Base-by-base conservation (phyloP, 2,329 filamentous ascomycete species). In the Cucurbitaria berberidis region DNA sequence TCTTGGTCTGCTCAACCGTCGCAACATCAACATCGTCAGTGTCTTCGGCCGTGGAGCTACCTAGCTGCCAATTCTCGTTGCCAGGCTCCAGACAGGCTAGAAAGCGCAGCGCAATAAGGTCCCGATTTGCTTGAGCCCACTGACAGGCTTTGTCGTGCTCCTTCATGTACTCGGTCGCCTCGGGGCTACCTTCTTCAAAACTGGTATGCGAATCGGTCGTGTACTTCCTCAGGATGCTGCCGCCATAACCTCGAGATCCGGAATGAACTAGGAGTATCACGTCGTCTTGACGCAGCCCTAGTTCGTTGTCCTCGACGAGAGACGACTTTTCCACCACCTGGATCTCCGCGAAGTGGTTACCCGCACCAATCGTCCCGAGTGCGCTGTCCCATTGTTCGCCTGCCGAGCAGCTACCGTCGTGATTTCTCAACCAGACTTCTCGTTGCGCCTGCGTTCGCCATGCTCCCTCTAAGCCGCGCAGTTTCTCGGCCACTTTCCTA, bases 301-400 rank as follows among this genome's bases (percentile, higher is more conserved):
- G 26, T 8, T 51, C 47, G 13, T 57, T 57, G 1, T 54, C 36
- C 2, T 30, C 38, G 16, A 18, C 10, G 13, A 52, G 38, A 22
- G 48, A 46, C 36, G 44, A 56, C n/a, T 66, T 57, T 43, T 76
- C 74, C 1, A 77, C 69, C 1, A 76, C 64, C 48, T 77, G 73
- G 13, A 75, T 59, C 51, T 77, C 74, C 21, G 70, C 74, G 32
- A 77, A 75, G 45, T 76, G 73, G 45, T 76, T 74, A 0, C 74
- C 74, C 8, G 69, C 70, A 6, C 74, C 73, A 44, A 76, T 76
- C 3, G 74, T 77, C 3, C 75, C 74, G 3, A 76, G 49, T 1
- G 59, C 52, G 11, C 21, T 39, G 51, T 75, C 72, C 69, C 69
- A 76, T 43, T 71, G 53, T 46, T 62, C 45, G 1, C 72, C 72